Base-by-base conservation (phyloP, 495 filamentous ascomycete species). In the Baudoinia panamericana region DNA sequence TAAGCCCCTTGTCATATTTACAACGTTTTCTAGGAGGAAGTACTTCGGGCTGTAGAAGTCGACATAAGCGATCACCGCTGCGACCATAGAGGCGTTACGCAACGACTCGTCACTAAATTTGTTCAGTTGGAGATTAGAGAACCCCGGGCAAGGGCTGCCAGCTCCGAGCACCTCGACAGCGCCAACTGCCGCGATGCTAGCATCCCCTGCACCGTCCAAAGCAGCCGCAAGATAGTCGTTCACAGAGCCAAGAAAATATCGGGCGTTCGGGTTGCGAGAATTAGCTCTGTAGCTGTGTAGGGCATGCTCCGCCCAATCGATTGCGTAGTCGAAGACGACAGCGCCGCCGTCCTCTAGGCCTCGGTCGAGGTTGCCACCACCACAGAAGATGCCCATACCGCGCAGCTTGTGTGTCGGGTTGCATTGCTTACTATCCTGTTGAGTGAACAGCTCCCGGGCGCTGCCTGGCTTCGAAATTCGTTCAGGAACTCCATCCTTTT, bases 131-230 rank as follows among this genome's bases (percentile, higher is more conserved):
- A 76, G 53, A 0, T 48, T 35, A 1, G 78, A 81, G 54, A 80
- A 86, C 0, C 78, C 82, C 26, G 74, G 80, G 48, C 82, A 87
- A 0, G 82, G 82, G 42, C 68, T 77, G 0, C 82, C 82, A 10
- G 73, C 82, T 26, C 70, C 65, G n/a, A 84, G 73, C 27, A 80
- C 70, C 2, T 80, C 70, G 11, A 86, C 69, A 12, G 75, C 67
- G 3, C 76, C 76, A 20, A 69, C 65, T 15, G 37, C 36, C 2
- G 77, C 70, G n/a, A 80, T 60, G 18, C 51, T 24, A 8, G 36
- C 36, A 3, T 58, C 46, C 3, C 53, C 60, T 21, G 67, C 61
- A 0, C 73, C 76, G 13, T 57, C 36, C 24, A 84, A 52, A 0
- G 75, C 74, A 37, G 63, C 60, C 12, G 48, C 44, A 0, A 84